Conservation (phyloP, 495 filamentous ascomycete species). For the Umbilicaria muhlenbergii region DNA sequence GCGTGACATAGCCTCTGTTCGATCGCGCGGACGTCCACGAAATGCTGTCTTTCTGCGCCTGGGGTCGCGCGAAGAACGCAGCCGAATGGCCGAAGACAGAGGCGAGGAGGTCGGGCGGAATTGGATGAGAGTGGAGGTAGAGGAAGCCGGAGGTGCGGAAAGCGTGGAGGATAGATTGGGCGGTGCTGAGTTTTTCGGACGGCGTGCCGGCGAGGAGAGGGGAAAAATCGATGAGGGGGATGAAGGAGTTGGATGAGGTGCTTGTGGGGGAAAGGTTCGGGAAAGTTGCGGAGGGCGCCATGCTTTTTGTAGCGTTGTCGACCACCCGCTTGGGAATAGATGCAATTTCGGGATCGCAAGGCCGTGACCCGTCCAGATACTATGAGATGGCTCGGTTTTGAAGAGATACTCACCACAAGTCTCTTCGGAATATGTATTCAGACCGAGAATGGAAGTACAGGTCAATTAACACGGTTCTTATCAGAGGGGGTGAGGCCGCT, state of each 20-base stretch:
- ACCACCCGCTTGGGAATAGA: no score
- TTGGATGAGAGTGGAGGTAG: conserved; percentile 55
- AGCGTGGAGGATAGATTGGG: conserved; percentile 54
- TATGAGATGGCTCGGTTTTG: not conserved
- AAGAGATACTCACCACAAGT: not conserved
- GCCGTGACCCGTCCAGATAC: no score
- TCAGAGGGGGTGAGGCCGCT: no score
- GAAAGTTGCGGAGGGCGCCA: not conserved
- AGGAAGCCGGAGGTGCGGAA: conserved; percentile 83
- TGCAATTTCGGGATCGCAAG: no score
- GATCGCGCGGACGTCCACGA: conserved; percentile 56
- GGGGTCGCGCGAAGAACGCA: conserved; percentile 59
- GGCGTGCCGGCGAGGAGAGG: conserved; percentile 52
- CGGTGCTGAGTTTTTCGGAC: conserved; percentile 46
- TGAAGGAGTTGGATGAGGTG: not conserved
- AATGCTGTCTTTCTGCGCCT: conserved; percentile 50
- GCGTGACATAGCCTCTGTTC: conserved; percentile 65
- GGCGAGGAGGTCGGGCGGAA: conserved; percentile 41
- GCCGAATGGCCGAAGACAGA: conserved; percentile 57
- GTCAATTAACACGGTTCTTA: no score
- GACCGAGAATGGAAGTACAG: no score
- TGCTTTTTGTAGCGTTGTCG: no score
- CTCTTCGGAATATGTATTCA: not conserved
- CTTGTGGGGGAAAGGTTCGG: no score
- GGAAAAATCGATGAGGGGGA: conserved; percentile 73